phyloP scores from a whole-genome alignment of 2,329 filamentous ascomycete species.

The Monosporascus sp. region DNA sequence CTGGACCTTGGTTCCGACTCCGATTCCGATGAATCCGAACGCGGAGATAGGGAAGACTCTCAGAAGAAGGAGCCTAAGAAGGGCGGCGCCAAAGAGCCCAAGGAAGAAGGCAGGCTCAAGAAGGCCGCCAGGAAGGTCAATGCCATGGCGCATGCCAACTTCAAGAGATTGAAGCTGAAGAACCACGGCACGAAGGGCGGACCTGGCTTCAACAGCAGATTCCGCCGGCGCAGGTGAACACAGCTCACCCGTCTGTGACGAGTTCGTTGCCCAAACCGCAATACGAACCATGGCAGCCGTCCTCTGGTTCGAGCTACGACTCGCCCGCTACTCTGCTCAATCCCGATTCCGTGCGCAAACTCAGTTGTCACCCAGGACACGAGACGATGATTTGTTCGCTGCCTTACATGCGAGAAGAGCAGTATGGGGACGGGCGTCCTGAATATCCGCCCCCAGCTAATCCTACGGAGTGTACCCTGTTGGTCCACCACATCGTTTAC shows the following conservation, averaged over 20 bases:
- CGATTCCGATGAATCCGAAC: slow-evolving; percentile 32
- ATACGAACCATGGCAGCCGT: neutral
- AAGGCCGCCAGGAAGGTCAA: slow-evolving; percentile 56
- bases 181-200: slow-evolving; percentile 59
- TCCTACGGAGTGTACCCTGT: neutral
- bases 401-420: neutral
- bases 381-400: no score
- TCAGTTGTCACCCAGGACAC: no score
- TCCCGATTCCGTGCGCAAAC: no score
- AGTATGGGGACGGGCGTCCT: neutral
- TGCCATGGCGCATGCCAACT: slow-evolving; percentile 60
- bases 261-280: neutral
- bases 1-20: slow-evolving; percentile 32
- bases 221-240: slow-evolving; percentile 42
- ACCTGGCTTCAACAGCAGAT: slow-evolving; percentile 50
- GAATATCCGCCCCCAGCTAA: neutral
- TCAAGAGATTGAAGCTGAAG: slow-evolving; percentile 58
- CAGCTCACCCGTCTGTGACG: neutral
- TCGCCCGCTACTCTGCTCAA: no score
- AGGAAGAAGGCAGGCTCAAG: slow-evolving; percentile 40
- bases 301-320: no score
- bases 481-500: neutral
- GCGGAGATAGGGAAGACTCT: slow-evolving; percentile 26
- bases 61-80: slow-evolving; percentile 17
- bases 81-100: slow-evolving; percentile 19